These are phyloP conservation scores for Lactifluus rugatus DNA, from an alignment of 768 basidiomycete genomes.

Conservation along the genomic window DNA sequence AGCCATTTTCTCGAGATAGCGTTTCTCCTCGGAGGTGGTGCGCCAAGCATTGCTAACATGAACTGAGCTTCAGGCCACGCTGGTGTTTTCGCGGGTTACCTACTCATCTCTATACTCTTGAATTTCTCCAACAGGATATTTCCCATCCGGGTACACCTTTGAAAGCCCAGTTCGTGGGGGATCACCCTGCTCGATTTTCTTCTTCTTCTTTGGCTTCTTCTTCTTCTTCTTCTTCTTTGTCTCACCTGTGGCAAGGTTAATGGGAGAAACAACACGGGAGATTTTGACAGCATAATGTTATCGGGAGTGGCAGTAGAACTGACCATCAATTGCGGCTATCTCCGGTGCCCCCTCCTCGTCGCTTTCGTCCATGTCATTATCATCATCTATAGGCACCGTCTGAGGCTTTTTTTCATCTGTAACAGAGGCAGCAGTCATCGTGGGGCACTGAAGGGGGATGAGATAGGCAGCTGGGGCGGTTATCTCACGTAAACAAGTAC, in stretches of 20 bases:
- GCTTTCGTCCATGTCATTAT: slow-evolving; percentile 26
- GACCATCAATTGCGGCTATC: slow-evolving; percentile 24
- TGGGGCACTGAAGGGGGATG: neutral
- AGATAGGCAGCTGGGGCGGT: neutral
- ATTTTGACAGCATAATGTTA: neutral
- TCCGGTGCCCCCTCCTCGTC: slow-evolving; percentile 28
- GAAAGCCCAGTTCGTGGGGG: slow-evolving; percentile 85
- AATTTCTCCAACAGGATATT: slow-evolving; percentile 86
- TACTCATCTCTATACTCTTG: slow-evolving; percentile 90
- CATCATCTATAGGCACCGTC: slow-evolving; percentile 9
- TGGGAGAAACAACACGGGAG: neutral
- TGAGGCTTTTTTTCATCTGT: slow-evolving; percentile 17
- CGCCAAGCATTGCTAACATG: slow-evolving; percentile 72
- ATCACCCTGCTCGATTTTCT: slow-evolving; percentile 73
- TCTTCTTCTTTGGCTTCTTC: slow-evolving; percentile 83
- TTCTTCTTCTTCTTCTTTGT: slow-evolving; percentile 86
- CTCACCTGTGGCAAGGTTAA: slow-evolving; percentile 29
- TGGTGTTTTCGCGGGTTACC: slow-evolving; percentile 26
- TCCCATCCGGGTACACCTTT: slow-evolving; percentile 78
- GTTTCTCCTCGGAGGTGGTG: slow-evolving; percentile 83
- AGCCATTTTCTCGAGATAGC: slow-evolving; percentile 66
- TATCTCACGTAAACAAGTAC: slow-evolving; percentile 5
- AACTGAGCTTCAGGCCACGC: neutral
- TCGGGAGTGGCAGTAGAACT: slow-evolving; percentile 19
- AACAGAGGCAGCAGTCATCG: slow-evolving; percentile 9